Evolutionary conservation across 805 yeast genomes (phyloP).

Genomic region (Kuraishia ogatae): DNA sequence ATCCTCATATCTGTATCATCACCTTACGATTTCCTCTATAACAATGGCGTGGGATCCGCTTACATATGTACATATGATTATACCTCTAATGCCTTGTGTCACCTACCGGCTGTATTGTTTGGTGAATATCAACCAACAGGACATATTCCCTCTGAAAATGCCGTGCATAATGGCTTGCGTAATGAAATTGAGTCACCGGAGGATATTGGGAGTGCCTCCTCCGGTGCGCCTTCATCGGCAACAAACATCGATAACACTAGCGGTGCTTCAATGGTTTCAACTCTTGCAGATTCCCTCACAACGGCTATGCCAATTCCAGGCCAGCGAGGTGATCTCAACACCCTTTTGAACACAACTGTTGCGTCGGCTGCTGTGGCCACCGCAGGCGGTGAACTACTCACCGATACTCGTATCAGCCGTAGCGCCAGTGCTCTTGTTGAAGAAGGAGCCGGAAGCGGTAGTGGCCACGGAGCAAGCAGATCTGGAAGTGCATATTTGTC

Average conservation of each 20-base stretch:
- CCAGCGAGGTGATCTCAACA: not conserved
- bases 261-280: not conserved
- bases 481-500: not conserved
- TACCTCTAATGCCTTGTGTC: slow-evolving; percentile 40
- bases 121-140: slow-evolving; percentile 46
- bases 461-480: not conserved
- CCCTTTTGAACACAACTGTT: not conserved
- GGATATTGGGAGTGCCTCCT: not conserved
- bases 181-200: not conserved
- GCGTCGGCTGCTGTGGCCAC: not conserved
- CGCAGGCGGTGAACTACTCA: not conserved
- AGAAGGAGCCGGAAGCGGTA: not conserved
- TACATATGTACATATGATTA: slow-evolving; percentile 57
- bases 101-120: slow-evolving; percentile 42
- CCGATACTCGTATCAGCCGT: not conserved
- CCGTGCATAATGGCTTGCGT: slow-evolving; percentile 4
- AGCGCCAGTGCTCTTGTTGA: not conserved
- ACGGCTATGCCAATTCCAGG: not conserved
- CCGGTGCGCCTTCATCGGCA: not conserved
- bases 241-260: not conserved
- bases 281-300: not conserved
- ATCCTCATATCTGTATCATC: slow-evolving; percentile 53
- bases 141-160: slow-evolving; percentile 42
- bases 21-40: slow-evolving; percentile 54
- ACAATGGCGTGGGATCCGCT: slow-evolving; percentile 43